Evolutionary conservation across 129 eudicot genomes (phyloP).

Genomic region (Dittrichia graveolens): DNA sequence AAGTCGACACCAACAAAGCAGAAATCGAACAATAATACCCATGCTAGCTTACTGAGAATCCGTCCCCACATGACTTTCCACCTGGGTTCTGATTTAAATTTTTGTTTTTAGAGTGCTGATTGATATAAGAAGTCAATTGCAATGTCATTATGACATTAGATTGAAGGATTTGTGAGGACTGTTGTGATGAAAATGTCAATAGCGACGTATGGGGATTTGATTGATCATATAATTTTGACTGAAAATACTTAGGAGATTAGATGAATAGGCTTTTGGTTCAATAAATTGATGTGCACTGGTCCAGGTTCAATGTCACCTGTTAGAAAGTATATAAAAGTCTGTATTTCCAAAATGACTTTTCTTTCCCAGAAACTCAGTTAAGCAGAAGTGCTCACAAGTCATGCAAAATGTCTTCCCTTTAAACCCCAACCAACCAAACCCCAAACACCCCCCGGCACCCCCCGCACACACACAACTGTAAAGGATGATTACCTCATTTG

Average conservation of each 20-base stretch:
- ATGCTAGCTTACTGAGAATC: not conserved
- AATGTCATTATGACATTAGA: slow-evolving; percentile 18
- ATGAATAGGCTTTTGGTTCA: slow-evolving; percentile 30
- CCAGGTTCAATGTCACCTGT: slow-evolving; percentile 37
- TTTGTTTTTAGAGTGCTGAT: not conserved
- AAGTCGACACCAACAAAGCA: no score
- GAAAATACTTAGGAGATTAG: slow-evolving; percentile 9
- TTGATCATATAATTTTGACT: slow-evolving; percentile 23
- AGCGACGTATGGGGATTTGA: slow-evolving; percentile 29
- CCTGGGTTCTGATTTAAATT: not conserved
- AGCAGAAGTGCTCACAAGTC: slow-evolving; percentile 19
- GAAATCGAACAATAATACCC: no score
- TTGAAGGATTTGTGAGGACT: slow-evolving; percentile 36
- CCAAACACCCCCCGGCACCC: no score
- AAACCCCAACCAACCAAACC: no score
- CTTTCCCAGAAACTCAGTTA: not conserved
- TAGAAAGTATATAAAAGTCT: slow-evolving; percentile 18
- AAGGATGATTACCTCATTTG: no score
- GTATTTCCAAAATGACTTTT: slow-evolving; percentile 17
- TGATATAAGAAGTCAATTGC: slow-evolving; percentile 15
- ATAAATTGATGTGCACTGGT: slow-evolving; percentile 36
- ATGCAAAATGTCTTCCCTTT: not conserved
- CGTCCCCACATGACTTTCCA: not conserved
- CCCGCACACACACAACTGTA: no score
- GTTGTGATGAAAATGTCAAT: slow-evolving; percentile 35